Percentiles rank a stretch among this genome's conserved stretches.
Conservation (phyloP, 2,329 filamentous ascomycete species). For the Fusarium fujikuroi region DNA sequence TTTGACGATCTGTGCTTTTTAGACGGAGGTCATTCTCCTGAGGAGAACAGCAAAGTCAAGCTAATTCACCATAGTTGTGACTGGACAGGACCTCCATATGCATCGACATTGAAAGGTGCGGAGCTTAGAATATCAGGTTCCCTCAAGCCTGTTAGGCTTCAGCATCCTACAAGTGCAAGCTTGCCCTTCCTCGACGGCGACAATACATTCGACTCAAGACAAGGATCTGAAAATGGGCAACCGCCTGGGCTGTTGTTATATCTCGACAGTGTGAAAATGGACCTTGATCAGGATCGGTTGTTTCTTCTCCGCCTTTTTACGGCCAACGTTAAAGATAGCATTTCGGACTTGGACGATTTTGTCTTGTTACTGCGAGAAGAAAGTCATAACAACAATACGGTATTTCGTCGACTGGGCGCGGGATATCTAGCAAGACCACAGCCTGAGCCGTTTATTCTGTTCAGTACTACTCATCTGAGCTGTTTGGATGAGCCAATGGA, state of each 20-base stretch:
- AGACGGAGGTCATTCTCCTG: too few species aligned
- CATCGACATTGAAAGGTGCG: accelerated
- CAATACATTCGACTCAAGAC: not conserved
- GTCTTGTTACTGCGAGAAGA: not conserved
- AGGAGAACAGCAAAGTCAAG: not conserved
- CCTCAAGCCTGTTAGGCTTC: accelerated
- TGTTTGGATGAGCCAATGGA: not conserved
- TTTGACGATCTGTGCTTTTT: not conserved
- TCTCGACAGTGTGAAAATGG: accelerated
- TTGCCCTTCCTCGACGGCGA: not conserved
- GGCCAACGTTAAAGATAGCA: accelerated
- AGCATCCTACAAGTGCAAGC: not conserved
- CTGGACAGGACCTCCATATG: accelerated
- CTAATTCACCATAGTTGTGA: not conserved
- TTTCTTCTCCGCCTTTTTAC: not conserved
- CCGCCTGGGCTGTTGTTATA: not conserved
- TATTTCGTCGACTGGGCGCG: not conserved
- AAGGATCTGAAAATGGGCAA: not conserved
- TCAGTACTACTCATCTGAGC: not conserved
- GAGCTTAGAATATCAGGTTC: accelerated
- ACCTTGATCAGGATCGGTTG: not conserved
- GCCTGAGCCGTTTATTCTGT: not conserved
- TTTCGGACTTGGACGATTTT: not conserved
- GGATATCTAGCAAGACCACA: accelerated
- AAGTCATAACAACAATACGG: not conserved